Base-by-base conservation (phyloP, 257 asterid genomes). In the Petunia axillaris region DNA sequence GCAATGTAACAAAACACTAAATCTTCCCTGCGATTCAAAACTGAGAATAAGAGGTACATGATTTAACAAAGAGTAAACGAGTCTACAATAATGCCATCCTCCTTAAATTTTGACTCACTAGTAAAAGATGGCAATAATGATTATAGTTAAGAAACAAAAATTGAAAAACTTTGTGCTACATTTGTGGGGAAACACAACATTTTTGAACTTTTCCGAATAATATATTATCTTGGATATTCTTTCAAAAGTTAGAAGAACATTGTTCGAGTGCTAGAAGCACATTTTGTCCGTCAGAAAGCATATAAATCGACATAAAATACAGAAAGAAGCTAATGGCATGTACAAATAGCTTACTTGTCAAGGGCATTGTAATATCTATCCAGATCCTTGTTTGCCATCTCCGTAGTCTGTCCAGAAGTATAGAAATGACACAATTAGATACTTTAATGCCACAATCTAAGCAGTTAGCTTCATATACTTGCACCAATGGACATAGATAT, bases 381-480 rank as follows among this genome's bases (percentile, higher is more conserved):
- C 37, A 95, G 93, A 84, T 96, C 99, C 94, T 96, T 96, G 87
- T 94, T 96, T 85, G 99, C 99, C 99, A 96, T 96, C 92, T 96
- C 99, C 76, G 98, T 92, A 40, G 98, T 94, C 99, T 96, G 91
- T 60, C 81, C 87, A 83, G 83, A 81, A 80, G 62, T 57, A 58
- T n/a, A 80, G 46, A 41, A 64, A 78, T 76, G 4, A 60, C 53
- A 78, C 43, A 67, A 48, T 15, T 59, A 58, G 16, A 55, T 58
- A 77, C 48, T 48, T 55, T 38, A 75, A 79, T 40, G 37, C 39
- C n/a, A 9, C 58, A 75, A 67, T 15, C 44, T 11, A 59, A 15
- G 54, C 43, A 81, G 60, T 40, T 35, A 60, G 59, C 78, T 54
- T 75, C n/a, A 53, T 70, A 8, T 67, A 50, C 14, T 50, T 50